Base-by-base conservation (phyloP, 2,329 filamentous ascomycete species). In the Dryadomyces sulphureus region DNA sequence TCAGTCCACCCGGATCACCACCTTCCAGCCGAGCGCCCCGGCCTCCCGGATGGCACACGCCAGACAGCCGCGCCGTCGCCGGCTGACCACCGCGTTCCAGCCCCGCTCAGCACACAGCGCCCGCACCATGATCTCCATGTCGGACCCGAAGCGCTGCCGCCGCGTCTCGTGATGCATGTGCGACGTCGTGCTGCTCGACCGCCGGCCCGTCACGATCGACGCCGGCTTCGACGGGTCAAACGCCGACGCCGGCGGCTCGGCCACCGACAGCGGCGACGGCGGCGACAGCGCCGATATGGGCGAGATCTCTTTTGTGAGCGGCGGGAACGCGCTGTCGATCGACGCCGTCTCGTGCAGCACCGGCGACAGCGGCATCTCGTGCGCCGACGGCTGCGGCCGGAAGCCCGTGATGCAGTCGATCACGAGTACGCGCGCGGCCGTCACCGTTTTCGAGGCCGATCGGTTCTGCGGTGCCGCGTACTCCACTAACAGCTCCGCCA, bases 1-100 rank as follows among this genome's bases (percentile, higher is more conserved):
- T 45, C n/a, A 76, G 45, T 75, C 72, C 21, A 79, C 70, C 44
- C 75, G 64, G 24, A 79, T 71, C n/a, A 86, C 70, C 22, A 86
- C 72, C 53, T 73, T 75, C 67, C 84, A 79, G 2, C 76, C 79
- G 48, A 87, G 58, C 3, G 79, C 83, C 5, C 77, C 77, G 0
- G 82, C 83, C 64, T 90, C 83, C 17, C 84, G 71, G 38, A 90
- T 75, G 36, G 81, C 81, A 60, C 84, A 90, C 4, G 75, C 73
- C 32, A 89, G 60, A 57, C 84, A 90, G 0, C 80, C 82, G 50
- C 81, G 69, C 52, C 76, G 73, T 35, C 71, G 67, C 44, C 81
- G 69, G 50, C 79, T 84, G 51, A 89, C 69, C 17, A 89, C 58
- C 20, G 84, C 83, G 57, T 87, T 82, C 69, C 79, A 80, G 2